Evolutionary conservation across 176 grass and related monocot species (phyloP).

Genomic region (Areca catechu): DNA sequence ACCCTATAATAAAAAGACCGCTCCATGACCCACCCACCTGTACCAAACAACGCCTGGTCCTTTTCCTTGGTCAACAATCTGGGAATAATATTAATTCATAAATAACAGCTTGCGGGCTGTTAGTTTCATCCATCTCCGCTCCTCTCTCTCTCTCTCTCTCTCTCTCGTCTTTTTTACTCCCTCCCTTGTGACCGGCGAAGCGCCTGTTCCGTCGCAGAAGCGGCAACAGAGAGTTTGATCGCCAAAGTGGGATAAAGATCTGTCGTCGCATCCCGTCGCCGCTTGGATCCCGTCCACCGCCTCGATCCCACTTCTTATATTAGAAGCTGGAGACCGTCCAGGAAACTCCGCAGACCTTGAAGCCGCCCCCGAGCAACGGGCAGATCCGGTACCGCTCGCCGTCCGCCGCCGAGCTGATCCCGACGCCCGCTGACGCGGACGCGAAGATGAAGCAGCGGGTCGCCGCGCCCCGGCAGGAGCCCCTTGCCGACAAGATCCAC

Average conservation of each 20-base stretch:
- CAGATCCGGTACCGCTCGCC: conserved; percentile 21
- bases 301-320: no score
- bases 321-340: conserved; percentile 8
- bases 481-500: conserved; percentile 15
- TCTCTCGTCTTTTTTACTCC: background rate
- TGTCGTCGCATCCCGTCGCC: no score
- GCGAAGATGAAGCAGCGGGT: conserved; percentile 12
- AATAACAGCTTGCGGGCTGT: background rate
- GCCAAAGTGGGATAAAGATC: no score
- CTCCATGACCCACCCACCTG: no score
- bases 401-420: conserved; percentile 21
- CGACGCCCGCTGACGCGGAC: background rate
- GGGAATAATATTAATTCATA: conserved; percentile 1
- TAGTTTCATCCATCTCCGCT: background rate
- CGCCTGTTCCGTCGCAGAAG: no score
- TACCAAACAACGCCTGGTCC: no score
- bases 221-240: no score
- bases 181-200: background rate
- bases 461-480: background rate
- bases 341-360: conserved; percentile 5
- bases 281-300: no score
- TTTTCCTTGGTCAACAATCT: no score
- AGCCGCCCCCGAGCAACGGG: conserved; percentile 12
- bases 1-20: no score
- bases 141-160: no score